These are phyloP conservation scores for Aspergillus tanneri DNA, from an alignment of 2,329 filamentous ascomycete genomes.

Conservation along the genomic window DNA sequence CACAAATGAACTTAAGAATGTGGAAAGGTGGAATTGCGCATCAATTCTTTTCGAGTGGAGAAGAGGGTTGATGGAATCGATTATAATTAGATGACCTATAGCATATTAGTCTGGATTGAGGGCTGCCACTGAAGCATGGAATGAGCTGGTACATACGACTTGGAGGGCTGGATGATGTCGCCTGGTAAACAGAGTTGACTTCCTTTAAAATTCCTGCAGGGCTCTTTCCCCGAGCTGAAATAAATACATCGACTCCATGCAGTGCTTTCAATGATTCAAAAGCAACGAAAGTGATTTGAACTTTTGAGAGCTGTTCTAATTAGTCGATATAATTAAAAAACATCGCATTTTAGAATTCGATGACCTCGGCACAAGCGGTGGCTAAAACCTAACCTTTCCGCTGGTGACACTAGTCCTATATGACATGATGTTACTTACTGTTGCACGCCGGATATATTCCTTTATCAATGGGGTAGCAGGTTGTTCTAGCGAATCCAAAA, in stretches of 20 bases:
- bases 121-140: background rate
- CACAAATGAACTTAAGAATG: conserved; percentile 69
- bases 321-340: background rate
- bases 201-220: conserved; percentile 59
- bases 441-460: conserved; percentile 74
- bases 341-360: background rate
- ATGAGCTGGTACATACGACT: conserved; percentile 28
- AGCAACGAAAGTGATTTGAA: conserved; percentile 72
- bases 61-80: conserved; percentile 76
- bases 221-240: conserved; percentile 62
- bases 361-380: too few species aligned
- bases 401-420: too few species aligned
- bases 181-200: conserved; percentile 48
- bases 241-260: conserved; percentile 63
- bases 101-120: conserved; percentile 13
- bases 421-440: conserved; percentile 59
- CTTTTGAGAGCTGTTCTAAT: conserved; percentile 51
- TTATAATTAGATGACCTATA: conserved; percentile 69
- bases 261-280: conserved; percentile 71
- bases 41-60: conserved; percentile 40
- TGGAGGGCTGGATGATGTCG: conserved; percentile 19
- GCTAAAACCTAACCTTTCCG: too few species aligned
- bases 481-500: conserved; percentile 84
- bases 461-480: conserved; percentile 66
- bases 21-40: conserved; percentile 58